These are phyloP conservation scores for Nephelium lappaceum DNA, from an alignment of 345 rosid genomes.

Conservation along the genomic window DNA sequence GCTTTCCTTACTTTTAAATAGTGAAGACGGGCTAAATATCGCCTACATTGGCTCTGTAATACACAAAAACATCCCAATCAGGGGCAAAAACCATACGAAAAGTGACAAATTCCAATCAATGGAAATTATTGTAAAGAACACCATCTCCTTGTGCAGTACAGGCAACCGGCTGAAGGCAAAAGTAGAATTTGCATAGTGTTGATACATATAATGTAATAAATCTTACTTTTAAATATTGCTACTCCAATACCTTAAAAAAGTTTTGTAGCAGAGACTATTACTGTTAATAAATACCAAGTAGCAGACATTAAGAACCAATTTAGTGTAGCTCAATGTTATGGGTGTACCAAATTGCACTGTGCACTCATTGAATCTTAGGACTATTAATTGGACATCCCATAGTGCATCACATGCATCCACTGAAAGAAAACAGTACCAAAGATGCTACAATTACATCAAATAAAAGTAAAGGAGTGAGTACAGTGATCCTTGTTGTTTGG, in stretches of 20 bases:
- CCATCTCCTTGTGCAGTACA: neutral
- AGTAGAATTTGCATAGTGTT: neutral
- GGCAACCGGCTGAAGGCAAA: neutral
- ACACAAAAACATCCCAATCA: neutral
- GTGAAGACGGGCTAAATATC: slow-evolving; percentile 48
- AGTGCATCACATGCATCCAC: neutral
- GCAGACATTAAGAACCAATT: neutral
- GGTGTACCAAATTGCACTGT: neutral
- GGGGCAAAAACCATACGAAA: neutral
- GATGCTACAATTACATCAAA: neutral
- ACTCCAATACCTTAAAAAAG: neutral
- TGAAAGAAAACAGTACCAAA: neutral
- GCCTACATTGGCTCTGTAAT: slow-evolving; percentile 69
- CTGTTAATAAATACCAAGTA: slow-evolving; percentile 1
- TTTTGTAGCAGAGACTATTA: neutral
- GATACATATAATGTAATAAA: neutral
- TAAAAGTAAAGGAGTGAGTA: neutral
- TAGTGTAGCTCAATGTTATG: neutral
- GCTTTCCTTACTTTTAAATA: slow-evolving; percentile 65
- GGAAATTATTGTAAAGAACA: neutral
- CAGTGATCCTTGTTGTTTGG: neutral
- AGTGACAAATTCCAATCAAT: neutral
- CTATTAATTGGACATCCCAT: neutral
- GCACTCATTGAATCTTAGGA: neutral
- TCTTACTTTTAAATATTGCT: neutral